phyloP scores from a whole-genome alignment of 2,329 filamentous ascomycete genomes.

The Monilinia aucupariae region DNA sequence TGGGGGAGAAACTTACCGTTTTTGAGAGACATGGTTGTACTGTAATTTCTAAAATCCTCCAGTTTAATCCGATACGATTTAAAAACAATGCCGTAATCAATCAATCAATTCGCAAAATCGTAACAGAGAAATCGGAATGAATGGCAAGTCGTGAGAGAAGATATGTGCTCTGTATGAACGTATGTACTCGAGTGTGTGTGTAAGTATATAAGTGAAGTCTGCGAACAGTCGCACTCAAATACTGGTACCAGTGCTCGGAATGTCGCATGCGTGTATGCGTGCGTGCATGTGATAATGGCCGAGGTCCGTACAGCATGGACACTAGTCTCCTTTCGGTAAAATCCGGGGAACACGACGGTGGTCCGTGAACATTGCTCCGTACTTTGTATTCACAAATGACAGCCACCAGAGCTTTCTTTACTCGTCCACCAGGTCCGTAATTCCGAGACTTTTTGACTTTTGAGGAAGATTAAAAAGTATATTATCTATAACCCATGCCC shows the following conservation, averaged over 20 bases:
- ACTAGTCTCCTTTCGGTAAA: constrained; percentile 7
- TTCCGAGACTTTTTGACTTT: no score
- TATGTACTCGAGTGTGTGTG: no score
- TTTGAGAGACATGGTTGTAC: constrained; percentile 12
- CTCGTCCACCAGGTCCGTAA: no score
- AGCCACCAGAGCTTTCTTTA: no score
- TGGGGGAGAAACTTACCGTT: neutral
- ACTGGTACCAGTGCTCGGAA: neutral
- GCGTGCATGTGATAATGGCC: constrained; percentile 14
- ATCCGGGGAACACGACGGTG: neutral
- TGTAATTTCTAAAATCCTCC: neutral
- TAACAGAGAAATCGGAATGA: neutral
- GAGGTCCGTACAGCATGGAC: neutral
- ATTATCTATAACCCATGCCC: no score
- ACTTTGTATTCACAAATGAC: no score
- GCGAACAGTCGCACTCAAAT: neutral
- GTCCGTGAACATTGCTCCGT: no score
- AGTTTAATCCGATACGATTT: neutral
- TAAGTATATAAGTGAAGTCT: neutral
- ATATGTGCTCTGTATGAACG: no score
- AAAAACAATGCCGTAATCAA: neutral
- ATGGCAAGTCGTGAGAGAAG: no score
- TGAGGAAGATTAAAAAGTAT: no score
- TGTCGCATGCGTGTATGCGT: no score
- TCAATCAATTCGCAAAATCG: neutral